Conservation (phyloP, 176 grass and related monocot genomes). For the Melocanna baccifera region DNA sequence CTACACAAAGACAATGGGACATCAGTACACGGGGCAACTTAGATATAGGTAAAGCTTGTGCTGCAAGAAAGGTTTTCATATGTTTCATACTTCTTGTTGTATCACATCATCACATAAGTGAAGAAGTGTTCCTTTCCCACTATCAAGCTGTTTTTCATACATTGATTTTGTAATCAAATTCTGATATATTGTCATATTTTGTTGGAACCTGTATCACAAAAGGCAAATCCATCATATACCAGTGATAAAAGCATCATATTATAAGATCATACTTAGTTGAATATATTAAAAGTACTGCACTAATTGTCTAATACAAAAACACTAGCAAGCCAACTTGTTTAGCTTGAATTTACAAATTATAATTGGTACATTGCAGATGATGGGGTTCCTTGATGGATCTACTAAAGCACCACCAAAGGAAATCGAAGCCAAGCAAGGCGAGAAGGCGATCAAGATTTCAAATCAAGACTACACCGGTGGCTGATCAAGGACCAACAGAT, state of each 20-base stretch:
- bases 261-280: conserved; percentile 14
- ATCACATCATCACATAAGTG: conserved; percentile 97
- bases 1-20: conserved; percentile 28
- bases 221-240: conserved; percentile 25
- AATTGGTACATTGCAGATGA: not conserved
- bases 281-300: not conserved
- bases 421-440: no score
- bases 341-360: not conserved
- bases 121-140: conserved; percentile 91
- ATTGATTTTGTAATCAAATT: conserved; percentile 91
- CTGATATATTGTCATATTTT: conserved; percentile 82
- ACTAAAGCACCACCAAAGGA: no score
- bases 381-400: no score
- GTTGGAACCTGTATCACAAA: conserved; percentile 68
- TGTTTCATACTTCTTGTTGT: conserved; percentile 75
- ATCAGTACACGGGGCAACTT: not conserved
- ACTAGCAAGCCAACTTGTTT: not conserved
- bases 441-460: no score
- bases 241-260: not conserved
- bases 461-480: no score
- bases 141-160: conserved; percentile 98
- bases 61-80: conserved; percentile 10
- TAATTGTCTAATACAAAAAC: not conserved
- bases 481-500: no score
- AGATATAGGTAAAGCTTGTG: not conserved